Base-by-base conservation (phyloP, 352 stramenopile species). In the Pythium volutum region DNA sequence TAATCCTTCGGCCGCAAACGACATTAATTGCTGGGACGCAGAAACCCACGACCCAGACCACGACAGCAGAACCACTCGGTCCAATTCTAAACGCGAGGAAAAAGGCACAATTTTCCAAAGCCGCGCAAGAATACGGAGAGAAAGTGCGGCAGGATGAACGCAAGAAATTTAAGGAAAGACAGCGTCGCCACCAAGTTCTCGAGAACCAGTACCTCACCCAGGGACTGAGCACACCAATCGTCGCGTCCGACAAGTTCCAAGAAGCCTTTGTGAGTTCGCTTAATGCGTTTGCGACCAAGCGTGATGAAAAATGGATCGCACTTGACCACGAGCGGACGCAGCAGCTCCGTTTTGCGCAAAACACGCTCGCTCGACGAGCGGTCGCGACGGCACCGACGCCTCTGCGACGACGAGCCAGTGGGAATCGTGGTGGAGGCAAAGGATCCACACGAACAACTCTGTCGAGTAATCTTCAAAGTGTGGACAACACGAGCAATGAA, bases 211-310 rank as follows among this genome's bases (percentile, higher is more conserved):
- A 80, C 36, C 53, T 74, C 15, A 64, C 60, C 0, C 68, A 87
- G 33, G 72, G 79, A 0, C 51, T 85, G 38, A 70, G 65, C 42
- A 60, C 70, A 23, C 47, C 64, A 2, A 43, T 82, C 10, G 70
- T 76, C 4, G 73, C 73, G 11, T 41, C 74, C 0, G 73, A 81
- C 15, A 62, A 67, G 6, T 89, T 91, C 53, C 77, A 91, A 52
- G 64, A 87, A 26, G 77, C 81, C 16, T 91, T 91, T 53, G 81
- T 88, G 39, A 71, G 70, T 23, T 81, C 69, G 0, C 59, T 91
- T 54, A 76, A 78, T 9, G 67, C 65, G 27, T 91, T 91, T 47
- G 66, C 74, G 9, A 70, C 69, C 0, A 54, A 60, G 18, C 54
- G 72, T 7, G 62, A 67, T 22, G 71, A 74, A 0, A 82, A 85